Evolutionary conservation across 805 yeast species (phyloP), one percentile per base, ranked within the genome.

Genomic region (Starmerella potacharoeniae): DNA sequence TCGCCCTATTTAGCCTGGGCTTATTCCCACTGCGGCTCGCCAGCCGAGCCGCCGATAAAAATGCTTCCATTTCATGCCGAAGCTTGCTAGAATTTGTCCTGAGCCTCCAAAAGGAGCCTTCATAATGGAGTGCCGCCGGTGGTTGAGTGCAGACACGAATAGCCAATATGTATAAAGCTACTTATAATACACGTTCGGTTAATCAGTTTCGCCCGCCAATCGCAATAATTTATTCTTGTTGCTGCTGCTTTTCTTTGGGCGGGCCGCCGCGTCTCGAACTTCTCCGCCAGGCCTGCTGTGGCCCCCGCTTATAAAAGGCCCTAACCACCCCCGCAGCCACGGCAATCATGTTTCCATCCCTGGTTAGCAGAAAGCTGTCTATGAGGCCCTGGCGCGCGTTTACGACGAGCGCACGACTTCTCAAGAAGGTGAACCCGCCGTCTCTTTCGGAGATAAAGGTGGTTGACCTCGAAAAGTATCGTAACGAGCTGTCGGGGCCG

Each of bases 361-460:
- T 40, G 1, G 2, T 10, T n/a, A 40, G n/a, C 29, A 16, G 16
- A 17, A 39, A n/a, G 52, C 28, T 6, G 16, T 4, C 30, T 17
- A 34, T 28, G 30, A 33, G 34, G 7, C 30, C 8, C 16, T 11
- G 34, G 16, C 49, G 49, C 40, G 6, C 39, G 9, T 54, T 54
- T 31, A 33, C 52, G 8, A 16, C 54, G 3, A 14, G 45, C 16
- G 4, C 39, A n/a, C 16, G 43, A 13, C 17, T 39, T 5, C 46
- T 44, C 3, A 45, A 46, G 22, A 37, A 39, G 39, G 36, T 28
- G 6, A n/a, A 16, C 13, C 51, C 58, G 28, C 72, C 72, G 11
- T 66, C 71, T 30, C 63, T 68, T 41, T 67, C 67, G 29, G 67
- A 64, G 41, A 68, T 69, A 47, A 55, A 58, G 35, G 58, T 69